These are phyloP conservation scores for Penstemon newberryi DNA, from an alignment of 257 asterid genomes.

Conservation along the genomic window DNA sequence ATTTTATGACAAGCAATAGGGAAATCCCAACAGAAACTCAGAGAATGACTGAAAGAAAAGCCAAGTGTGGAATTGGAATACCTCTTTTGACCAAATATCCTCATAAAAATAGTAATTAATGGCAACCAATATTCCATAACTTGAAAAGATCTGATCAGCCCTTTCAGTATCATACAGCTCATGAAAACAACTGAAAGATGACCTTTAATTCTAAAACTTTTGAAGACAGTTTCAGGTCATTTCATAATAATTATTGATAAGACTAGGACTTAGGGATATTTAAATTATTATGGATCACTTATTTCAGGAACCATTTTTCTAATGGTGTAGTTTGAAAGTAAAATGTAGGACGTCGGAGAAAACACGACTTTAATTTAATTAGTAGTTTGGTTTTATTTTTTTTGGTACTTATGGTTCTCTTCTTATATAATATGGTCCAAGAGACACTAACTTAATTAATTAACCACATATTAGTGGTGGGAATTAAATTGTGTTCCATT, in stretches of 20 bases:
- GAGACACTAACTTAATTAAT: too few relatives aligned
- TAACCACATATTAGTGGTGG: too few relatives aligned
- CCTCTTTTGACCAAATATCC: slow-evolving; percentile 27
- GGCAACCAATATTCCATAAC: not conserved
- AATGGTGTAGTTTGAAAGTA: too few relatives aligned
- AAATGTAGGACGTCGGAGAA: too few relatives aligned
- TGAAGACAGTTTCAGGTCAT: not conserved
- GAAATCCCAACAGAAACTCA: slow-evolving; percentile 25
- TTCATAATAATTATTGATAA: not conserved
- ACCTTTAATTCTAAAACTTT: not conserved
- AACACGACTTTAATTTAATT: too few relatives aligned
- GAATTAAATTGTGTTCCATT: too few relatives aligned
- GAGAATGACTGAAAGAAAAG: slow-evolving; percentile 13
- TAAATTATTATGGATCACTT: too few relatives aligned
- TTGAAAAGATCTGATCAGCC: slow-evolving; percentile 4
- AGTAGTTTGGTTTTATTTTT: too few relatives aligned
- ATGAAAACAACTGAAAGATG: slow-evolving; percentile 11
- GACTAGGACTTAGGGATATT: not conserved
- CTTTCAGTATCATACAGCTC: slow-evolving; percentile 16
- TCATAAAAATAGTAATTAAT: not conserved
- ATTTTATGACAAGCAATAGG: slow-evolving; percentile 7
- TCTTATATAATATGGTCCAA: too few relatives aligned
- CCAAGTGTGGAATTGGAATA: not conserved
- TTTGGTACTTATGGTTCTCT: too few relatives aligned
- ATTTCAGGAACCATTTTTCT: too few relatives aligned